Evolutionary conservation across 768 basidiomycete species (phyloP), one percentile per base, ranked within the genome.

Genomic region (Hirschioporus abietinus): DNA sequence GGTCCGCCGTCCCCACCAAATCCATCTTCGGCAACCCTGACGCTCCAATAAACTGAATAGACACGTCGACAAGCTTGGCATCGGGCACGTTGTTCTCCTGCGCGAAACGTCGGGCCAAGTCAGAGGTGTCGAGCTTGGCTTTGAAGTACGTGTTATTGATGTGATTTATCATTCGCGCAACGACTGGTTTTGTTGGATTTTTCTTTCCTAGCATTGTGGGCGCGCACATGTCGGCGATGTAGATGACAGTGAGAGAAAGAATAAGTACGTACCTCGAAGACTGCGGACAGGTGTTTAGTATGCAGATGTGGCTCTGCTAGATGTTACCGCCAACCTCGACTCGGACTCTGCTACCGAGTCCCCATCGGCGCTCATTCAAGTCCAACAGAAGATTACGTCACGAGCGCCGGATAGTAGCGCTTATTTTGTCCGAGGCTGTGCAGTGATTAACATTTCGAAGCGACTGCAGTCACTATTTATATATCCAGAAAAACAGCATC

Each of bases 21-120:
- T 91, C 89, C 83, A 89, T 85, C 80, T 82, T 88, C 0, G 91
- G 89, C 27, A 93, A 72, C 0, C 83, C 84, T 18, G 84, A 84
- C 6, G 90, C 91, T 3, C 88, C 87, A 61, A 92, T 90, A 66
- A 92, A 91, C 85, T 89, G 66, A 34, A 71, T 63, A 10, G 59
- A 60, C 12, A 72, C 59, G 61, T 70, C 70, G 7, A 64, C n/a
- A 15, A 64, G 57, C 24, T 67, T 58, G 26, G 66, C 67, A n/a
- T 26, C 61, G n/a, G 30, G 30, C 35, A 64, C 35, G 34, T 66
- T 67, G 58, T 61, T 57, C 42, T 52, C 42, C 42, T 52, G 42
- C 42, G 42, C 42, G 20, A 52, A 52, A 5, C 20, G 42, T 52
- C 42, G 42, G 42, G 42, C 42, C 42, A 52, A 52, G 42, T 52